A percentile compares a stretch with the other conserved stretches of the same genome.
These are phyloP conservation scores for Sporisorium exsertum DNA, from an alignment of 1,284 basidiomycete genomes.

Conservation along the genomic window DNA sequence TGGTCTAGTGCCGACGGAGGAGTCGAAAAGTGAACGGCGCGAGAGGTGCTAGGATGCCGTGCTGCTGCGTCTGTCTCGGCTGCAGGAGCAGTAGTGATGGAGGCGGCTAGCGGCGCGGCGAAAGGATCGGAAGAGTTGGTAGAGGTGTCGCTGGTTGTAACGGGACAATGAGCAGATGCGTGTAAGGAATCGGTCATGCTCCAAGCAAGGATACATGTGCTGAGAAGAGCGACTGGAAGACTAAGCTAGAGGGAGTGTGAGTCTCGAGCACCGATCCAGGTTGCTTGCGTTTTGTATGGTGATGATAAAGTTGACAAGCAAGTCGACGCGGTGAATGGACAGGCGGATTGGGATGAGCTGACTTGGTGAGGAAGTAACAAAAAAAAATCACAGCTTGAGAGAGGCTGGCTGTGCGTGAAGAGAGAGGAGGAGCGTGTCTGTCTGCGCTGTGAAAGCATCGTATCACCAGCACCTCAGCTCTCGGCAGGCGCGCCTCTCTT, in stretches of 20 bases:
- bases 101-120: neutral
- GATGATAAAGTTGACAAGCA: neutral
- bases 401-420: neutral
- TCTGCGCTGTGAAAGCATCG: conserved; percentile 3
- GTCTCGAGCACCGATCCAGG: neutral
- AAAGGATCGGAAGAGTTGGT: neutral
- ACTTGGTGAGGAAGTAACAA: neutral
- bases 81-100: neutral
- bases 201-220: conserved; percentile 14
- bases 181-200: conserved; percentile 28
- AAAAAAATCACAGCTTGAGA: no score
- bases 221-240: neutral
- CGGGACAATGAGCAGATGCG: conserved; percentile 4
- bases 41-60: conserved; percentile 5
- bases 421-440: neutral
- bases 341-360: no score
- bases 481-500: neutral
- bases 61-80: neutral
- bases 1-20: neutral
- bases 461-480: neutral
- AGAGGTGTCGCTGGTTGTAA: neutral
- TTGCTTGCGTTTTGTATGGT: neutral
- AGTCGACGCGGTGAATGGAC: neutral
- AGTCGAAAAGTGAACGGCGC: conserved; percentile 18
- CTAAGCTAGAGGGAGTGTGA: neutral